A percentile compares a stretch with the other conserved stretches of the same genome.
Evolutionary conservation across 805 yeast species (phyloP).

Genomic region (Middelhovenomyces tepae): DNA sequence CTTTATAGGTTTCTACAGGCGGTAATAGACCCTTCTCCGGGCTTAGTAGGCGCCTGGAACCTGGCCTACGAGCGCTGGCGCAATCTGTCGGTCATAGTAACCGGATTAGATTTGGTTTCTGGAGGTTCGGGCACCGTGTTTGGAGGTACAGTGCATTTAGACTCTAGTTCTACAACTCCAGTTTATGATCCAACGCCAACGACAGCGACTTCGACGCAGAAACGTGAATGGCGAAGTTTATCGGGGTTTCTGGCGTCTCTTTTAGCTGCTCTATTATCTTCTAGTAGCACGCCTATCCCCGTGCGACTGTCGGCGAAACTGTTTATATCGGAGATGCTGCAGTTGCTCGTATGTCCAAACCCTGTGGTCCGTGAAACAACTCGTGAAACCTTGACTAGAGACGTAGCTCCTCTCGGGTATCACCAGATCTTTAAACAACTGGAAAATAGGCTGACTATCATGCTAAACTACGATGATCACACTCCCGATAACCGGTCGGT

Average conservation of each 20-base stretch:
- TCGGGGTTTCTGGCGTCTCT: slow-evolving; percentile 68
- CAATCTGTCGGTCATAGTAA: slow-evolving; percentile 15
- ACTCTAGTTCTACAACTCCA: not conserved
- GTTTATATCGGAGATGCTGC: slow-evolving; percentile 48
- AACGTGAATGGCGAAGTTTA: slow-evolving; percentile 52
- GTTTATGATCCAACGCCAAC: not conserved
- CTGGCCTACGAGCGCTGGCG: slow-evolving; percentile 44
- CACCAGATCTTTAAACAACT: slow-evolving; percentile 39
- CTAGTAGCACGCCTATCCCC: slow-evolving; percentile 7
- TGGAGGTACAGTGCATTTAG: slow-evolving; percentile 4
- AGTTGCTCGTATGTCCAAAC: slow-evolving; percentile 27
- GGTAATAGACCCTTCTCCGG: slow-evolving; percentile 24
- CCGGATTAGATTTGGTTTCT: slow-evolving; percentile 54
- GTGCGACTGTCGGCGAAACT: slow-evolving; percentile 7
- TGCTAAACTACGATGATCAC: not conserved
- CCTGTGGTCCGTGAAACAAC: slow-evolving; percentile 55
- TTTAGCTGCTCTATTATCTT: slow-evolving; percentile 19
- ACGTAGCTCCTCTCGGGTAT: slow-evolving; percentile 53
- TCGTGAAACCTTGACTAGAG: slow-evolving; percentile 60
- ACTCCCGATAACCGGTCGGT: too few relatives aligned
- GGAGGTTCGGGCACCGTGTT: slow-evolving; percentile 62
- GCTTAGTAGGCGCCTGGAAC: slow-evolving; percentile 35
- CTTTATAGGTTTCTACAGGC: slow-evolving; percentile 35
- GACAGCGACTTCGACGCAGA: too few relatives aligned
- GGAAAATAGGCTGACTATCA: slow-evolving; percentile 15